Evolutionary conservation across 2,329 filamentous ascomycete genomes (phyloP).

Genomic region (Trichoderma harzianum): DNA sequence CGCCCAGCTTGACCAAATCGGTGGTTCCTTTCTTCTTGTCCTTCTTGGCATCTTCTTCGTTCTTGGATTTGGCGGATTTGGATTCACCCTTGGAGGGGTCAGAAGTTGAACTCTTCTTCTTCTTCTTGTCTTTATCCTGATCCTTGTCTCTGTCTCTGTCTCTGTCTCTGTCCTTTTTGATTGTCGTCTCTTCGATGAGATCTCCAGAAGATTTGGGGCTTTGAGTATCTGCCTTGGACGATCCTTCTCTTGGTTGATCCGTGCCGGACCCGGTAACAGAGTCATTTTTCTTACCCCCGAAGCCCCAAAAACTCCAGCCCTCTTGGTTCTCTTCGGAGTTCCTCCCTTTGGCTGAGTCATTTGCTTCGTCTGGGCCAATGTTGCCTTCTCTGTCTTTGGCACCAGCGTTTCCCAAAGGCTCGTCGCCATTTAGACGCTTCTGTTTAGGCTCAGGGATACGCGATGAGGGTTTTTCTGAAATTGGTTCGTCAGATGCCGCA

Average conservation of each 20-base stretch:
- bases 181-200: background rate
- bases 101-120: constrained; percentile 26
- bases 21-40: constrained; percentile 39
- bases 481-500: background rate
- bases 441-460: background rate
- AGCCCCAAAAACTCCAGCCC: constrained; percentile 30
- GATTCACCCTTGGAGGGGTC: constrained; percentile 23
- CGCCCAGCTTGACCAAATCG: constrained; percentile 38
- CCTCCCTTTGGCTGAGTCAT: constrained; percentile 21
- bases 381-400: background rate
- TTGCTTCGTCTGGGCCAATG: background rate
- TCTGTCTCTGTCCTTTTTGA: constrained; percentile 1
- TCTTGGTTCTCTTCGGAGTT: constrained; percentile 25
- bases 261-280: background rate
- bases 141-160: constrained; percentile 7
- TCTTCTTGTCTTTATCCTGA: constrained; percentile 19
- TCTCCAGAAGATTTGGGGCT: background rate
- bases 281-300: constrained; percentile 18
- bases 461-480: background rate
- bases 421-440: constrained; percentile 19
- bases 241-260: background rate
- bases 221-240: background rate
- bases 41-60: constrained; percentile 26
- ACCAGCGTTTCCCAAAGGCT: constrained; percentile 20
- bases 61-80: constrained; percentile 23